Evolutionary conservation across 225 moss, liverwort and hornwort species (phyloP).

Genomic region (Bryoerythrophyllum caledonicum): DNA sequence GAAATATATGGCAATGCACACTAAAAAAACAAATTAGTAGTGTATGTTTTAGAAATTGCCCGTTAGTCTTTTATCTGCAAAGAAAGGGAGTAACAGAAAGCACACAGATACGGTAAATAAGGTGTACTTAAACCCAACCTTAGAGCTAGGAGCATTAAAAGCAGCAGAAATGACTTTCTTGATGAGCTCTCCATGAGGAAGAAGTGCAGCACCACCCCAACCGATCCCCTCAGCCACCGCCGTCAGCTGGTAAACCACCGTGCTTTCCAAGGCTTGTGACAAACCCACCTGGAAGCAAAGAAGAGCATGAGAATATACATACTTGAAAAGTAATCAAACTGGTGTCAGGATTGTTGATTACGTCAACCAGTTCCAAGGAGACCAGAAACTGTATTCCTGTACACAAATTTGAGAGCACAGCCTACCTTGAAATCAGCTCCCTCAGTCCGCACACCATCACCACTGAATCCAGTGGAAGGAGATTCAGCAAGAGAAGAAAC

Average conservation of each 20-base stretch:
- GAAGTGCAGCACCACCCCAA: conserved; percentile 60
- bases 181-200: conserved; percentile 57
- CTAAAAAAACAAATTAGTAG: background rate
- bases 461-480: conserved; percentile 82
- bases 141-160: conserved; percentile 83
- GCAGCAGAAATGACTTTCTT: conserved; percentile 74
- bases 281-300: conserved; percentile 58
- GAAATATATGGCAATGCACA: background rate
- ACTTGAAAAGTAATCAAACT: background rate
- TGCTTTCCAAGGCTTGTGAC: conserved; percentile 76
- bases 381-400: background rate
- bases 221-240: conserved; percentile 54
- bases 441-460: conserved; percentile 53
- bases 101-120: background rate
- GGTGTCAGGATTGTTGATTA: background rate
- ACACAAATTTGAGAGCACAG: background rate
- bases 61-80: conserved; percentile 20
- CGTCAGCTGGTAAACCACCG: conserved; percentile 72
- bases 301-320: conserved; percentile 1
- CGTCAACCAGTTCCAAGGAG: background rate
- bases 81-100: conserved; percentile 1
- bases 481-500: conserved; percentile 66
- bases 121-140: conserved; percentile 37
- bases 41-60: background rate
- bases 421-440: conserved; percentile 74